Evolutionary conservation across 2,329 filamentous ascomycete genomes (phyloP).

Genomic region (Hypoxylon sp.): DNA sequence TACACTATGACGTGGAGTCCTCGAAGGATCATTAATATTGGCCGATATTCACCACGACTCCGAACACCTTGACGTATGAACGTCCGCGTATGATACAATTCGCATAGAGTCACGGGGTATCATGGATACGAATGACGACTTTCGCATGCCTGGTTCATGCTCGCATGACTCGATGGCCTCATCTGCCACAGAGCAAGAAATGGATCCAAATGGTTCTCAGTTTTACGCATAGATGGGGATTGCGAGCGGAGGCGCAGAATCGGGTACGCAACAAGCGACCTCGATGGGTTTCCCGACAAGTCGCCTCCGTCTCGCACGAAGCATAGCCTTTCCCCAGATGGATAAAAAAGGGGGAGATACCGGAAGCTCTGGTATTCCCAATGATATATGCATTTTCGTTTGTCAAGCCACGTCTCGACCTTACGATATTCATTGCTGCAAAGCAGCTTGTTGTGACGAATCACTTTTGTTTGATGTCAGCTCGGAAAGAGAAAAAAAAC

Average conservation of each 20-base stretch:
- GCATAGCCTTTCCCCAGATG: conserved; percentile 22
- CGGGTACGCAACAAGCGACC: conserved; percentile 34
- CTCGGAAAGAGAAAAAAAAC: conserved; percentile 30
- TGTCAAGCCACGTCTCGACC: conserved; percentile 38
- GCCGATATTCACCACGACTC: conserved; percentile 33
- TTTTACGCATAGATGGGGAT: conserved; percentile 42
- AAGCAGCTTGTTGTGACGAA: conserved; percentile 38
- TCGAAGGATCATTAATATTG: conserved; percentile 30
- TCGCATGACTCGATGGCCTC: conserved; percentile 35
- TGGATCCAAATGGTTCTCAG: conserved; percentile 27
- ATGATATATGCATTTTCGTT: conserved; percentile 46
- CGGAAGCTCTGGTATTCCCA: conserved; percentile 18
- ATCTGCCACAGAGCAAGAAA: conserved; percentile 30
- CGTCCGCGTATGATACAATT: conserved; percentile 45
- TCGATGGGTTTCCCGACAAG: conserved; percentile 33
- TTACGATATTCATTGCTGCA: conserved; percentile 32
- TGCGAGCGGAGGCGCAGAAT: conserved; percentile 27
- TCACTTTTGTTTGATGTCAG: conserved; percentile 31
- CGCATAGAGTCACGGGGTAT: conserved; percentile 53
- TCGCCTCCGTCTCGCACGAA: conserved; percentile 26
- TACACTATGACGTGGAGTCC: conserved; percentile 44
- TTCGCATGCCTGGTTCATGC: conserved; percentile 40
- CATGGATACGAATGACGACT: conserved; percentile 54
- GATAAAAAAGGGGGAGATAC: conserved; percentile 24
- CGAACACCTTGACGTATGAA: conserved; percentile 40